A percentile compares a stretch with the other conserved stretches of the same genome.
These are phyloP conservation scores for Parietichytrium sp. DNA, from an alignment of 108 stramenopile species.

Conservation along the genomic window DNA sequence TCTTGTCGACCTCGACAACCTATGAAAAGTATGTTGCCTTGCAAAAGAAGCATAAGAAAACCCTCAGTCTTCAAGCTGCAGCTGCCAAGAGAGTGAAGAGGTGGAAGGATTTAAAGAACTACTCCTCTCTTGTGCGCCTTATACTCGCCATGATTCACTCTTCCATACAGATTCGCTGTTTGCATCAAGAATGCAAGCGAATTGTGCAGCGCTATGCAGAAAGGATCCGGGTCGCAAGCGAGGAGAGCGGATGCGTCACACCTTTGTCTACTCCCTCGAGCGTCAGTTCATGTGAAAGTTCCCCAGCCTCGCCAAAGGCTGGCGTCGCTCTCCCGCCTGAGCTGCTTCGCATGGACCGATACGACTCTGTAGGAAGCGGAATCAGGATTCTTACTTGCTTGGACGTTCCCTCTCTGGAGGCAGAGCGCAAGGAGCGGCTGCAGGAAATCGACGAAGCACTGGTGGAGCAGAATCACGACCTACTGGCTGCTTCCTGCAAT, in stretches of 20 bases:
- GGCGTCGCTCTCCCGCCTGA: too few species aligned
- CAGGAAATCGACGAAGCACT: not conserved
- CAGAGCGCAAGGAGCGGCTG: not conserved
- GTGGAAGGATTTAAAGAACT: slow-evolving; percentile 36
- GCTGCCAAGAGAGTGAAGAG: slow-evolving; percentile 4
- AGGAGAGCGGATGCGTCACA: not conserved
- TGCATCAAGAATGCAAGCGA: not conserved
- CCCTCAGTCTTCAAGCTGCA: not conserved
- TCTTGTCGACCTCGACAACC: too few species aligned
- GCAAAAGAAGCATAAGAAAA: not conserved
- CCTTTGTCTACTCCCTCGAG: not conserved
- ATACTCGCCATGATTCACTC: slow-evolving; percentile 1
- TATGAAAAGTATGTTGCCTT: not conserved
- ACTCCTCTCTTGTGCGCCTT: not conserved
- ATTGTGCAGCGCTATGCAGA: not conserved
- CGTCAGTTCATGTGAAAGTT: not conserved
- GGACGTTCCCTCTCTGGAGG: not conserved
- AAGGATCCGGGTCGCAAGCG: not conserved
- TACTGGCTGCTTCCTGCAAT: not conserved
- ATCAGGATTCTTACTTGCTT: not conserved
- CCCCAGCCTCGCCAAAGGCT: not conserved
- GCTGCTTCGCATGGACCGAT: not conserved
- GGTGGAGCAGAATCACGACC: not conserved
- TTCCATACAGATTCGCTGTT: not conserved
- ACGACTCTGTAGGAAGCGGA: not conserved